Evolutionary conservation across 225 moss, liverwort and hornwort species (phyloP), one percentile per base, ranked within the genome.

Genomic region (Physcomitrium patens): DNA sequence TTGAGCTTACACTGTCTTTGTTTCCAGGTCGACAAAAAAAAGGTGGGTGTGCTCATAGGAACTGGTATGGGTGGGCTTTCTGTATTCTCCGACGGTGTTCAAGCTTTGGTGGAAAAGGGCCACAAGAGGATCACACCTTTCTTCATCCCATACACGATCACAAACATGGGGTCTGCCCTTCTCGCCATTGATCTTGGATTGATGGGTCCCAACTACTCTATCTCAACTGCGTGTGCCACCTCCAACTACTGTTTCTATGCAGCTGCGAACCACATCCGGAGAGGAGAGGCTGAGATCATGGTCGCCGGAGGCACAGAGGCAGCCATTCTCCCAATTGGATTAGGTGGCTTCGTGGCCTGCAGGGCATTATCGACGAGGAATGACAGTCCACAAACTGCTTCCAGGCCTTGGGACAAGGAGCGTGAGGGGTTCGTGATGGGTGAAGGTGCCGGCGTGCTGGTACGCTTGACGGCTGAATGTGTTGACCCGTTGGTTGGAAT

Each of bases 381-480:
- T 60, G 88, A 88, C 53, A 87, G 84, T 60, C 91, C 91, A 0
- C 79, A 85, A 43, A 90, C 86, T 23, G 94, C 91, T n/a, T 94
- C 91, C 3, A 83, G 91, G 74, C 94, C 94, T n/a, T 94, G 94
- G 94, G 91, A 94, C 80, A 89, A 93, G 77, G 89, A 86, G 9
- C 89, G 93, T 15, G 91, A 93, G 75, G 91, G 93, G 2, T 91
- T 93, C 72, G 93, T 93, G 43, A 91, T 93, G 93, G 91, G 91
- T 52, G 93, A 93, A 68, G 91, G 93, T n/a, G 87, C 91, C 19
- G 91, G 91, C 74, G 87, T 94, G 13, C 69, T 94, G 89, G 92
- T 94, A 78, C 71, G 78, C 59, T 12, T 52, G 52, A 14, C 2
- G 23, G 68, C 60, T 68, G 15, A 6, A 18, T 12, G 12, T 19